Evolutionary conservation across 78 protist species (phyloP).

Genomic region (Bodo saltans): DNA sequence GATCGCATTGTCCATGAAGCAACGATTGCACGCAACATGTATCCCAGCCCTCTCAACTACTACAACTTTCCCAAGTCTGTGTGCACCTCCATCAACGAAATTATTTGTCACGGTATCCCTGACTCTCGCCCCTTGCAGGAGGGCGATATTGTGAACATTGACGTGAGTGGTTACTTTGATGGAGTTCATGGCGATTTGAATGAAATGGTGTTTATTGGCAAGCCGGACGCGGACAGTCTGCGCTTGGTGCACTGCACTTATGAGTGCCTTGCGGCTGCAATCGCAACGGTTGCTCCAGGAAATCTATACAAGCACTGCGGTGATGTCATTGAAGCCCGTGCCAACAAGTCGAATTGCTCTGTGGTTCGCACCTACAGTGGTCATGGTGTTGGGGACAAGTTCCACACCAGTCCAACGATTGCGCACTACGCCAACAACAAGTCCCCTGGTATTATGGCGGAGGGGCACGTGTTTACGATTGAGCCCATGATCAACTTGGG

Average conservation of each 20-base stretch:
- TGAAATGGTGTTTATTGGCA: constrained; percentile 85
- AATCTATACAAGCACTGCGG: background rate
- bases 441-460: constrained; percentile 81
- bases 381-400: constrained; percentile 84
- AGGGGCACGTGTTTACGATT: constrained; percentile 90
- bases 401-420: constrained; percentile 84
- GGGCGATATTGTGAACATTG: constrained; percentile 90
- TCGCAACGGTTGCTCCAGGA: constrained; percentile 19
- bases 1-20: constrained; percentile 78
- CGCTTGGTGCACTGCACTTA: constrained; percentile 47
- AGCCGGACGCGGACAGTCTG: constrained; percentile 52
- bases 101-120: constrained; percentile 98
- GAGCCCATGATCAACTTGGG: constrained; percentile 93
- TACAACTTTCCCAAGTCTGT: constrained; percentile 78
- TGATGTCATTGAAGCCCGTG: constrained; percentile 33
- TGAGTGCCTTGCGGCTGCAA: constrained; percentile 28
- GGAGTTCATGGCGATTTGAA: constrained; percentile 91
- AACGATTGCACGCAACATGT: constrained; percentile 65
- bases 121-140: constrained; percentile 69
- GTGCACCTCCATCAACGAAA: constrained; percentile 86
- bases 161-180: constrained; percentile 75
- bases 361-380: constrained; percentile 83
- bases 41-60: constrained; percentile 95
- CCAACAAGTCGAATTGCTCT: constrained; percentile 43
- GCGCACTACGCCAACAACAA: constrained; percentile 76